These are phyloP conservation scores for Teunomyces gatunensis DNA, from an alignment of 805 yeast species.

Conservation along the genomic window DNA sequence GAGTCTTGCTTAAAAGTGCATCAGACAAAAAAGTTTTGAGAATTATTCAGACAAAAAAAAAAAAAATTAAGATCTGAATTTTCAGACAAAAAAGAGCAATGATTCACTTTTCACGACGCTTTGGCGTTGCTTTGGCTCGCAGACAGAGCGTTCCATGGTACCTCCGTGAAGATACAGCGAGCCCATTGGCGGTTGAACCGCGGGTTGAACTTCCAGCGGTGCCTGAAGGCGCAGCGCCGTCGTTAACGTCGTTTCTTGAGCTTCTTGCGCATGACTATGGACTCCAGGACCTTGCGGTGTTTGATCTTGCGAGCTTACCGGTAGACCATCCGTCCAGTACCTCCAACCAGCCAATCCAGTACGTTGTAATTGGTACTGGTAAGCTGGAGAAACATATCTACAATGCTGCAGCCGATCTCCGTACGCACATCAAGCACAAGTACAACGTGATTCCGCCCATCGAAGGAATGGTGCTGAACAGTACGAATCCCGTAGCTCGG, in stretches of 20 bases:
- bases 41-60: neutral
- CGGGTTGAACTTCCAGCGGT: conserved; percentile 47
- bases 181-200: conserved; percentile 24
- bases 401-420: conserved; percentile 63
- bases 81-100: neutral
- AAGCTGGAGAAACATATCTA: conserved; percentile 73
- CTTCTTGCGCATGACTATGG: conserved; percentile 62
- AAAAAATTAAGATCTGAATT: neutral
- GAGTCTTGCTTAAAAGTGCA: neutral
- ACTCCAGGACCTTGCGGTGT: conserved; percentile 55
- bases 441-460: conserved; percentile 42
- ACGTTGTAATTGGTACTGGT: conserved; percentile 66
- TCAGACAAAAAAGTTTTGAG: neutral
- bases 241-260: conserved; percentile 44
- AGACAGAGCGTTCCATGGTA: conserved; percentile 54
- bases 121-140: neutral
- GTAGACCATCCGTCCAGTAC: conserved; percentile 28
- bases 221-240: conserved; percentile 58
- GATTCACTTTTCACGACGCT: neutral
- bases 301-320: conserved; percentile 55
- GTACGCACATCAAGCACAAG: conserved; percentile 53
- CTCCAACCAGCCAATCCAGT: conserved; percentile 28
- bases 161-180: conserved; percentile 42
- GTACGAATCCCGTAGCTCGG: conserved; percentile 40
- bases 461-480: conserved; percentile 71